phyloP scores from a whole-genome alignment of 768 basidiomycete genomes.

The Suillus cothurnatus region DNA sequence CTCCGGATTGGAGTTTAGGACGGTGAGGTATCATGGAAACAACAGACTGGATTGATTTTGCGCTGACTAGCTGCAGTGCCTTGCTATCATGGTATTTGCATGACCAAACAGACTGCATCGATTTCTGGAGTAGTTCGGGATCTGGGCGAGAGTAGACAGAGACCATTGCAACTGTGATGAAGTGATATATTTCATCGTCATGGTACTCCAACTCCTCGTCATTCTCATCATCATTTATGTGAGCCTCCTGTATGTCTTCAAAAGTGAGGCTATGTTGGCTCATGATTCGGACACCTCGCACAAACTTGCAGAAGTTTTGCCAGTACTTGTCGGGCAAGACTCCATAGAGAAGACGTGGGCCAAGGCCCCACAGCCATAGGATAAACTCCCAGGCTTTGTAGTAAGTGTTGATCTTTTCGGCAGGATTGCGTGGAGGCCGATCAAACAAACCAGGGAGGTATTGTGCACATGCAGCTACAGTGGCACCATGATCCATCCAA shows the following conservation, averaged over 20 bases:
- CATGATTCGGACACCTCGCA: background rate
- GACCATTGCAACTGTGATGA: conserved; percentile 4
- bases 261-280: background rate
- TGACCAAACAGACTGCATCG: background rate
- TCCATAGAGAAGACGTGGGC: too few relatives aligned
- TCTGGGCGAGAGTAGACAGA: conserved; percentile 12
- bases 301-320: background rate
- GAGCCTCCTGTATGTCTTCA: background rate
- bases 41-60: conserved; percentile 4
- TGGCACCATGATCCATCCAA: too few relatives aligned
- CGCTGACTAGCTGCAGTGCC: conserved; percentile 4
- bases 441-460: too few relatives aligned
- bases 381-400: too few relatives aligned
- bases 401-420: too few relatives aligned
- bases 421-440: too few relatives aligned
- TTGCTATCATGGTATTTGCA: background rate
- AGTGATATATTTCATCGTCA: too few relatives aligned
- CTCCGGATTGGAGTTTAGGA: background rate
- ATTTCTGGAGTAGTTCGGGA: background rate
- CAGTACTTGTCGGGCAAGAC: background rate
- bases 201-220: too few relatives aligned
- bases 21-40: conserved; percentile 10
- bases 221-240: background rate
- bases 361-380: too few relatives aligned
- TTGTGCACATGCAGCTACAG: too few relatives aligned